A percentile compares a stretch with the other conserved stretches of the same genome.
These are phyloP conservation scores for Xylaria sp. DNA, from an alignment of 495 filamentous ascomycete species.

Conservation along the genomic window DNA sequence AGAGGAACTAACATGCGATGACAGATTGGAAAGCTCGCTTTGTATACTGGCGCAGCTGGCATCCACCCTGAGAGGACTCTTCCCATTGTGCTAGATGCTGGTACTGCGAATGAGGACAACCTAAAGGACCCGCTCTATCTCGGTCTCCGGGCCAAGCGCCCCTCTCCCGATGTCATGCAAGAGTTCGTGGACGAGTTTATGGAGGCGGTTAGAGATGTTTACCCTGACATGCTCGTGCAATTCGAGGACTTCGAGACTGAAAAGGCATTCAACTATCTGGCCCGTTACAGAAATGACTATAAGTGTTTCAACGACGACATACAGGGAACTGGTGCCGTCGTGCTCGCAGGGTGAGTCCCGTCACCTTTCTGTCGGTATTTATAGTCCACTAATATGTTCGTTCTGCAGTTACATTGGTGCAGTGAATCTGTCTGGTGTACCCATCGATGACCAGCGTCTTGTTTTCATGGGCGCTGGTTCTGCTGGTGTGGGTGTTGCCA, in stretches of 20 bases:
- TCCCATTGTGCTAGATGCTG: conserved; percentile 89
- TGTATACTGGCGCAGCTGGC: conserved; percentile 96
- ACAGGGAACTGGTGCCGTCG: conserved; percentile 96
- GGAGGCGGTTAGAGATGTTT: conserved; percentile 85
- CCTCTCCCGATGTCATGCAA: conserved; percentile 79
- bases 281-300: conserved; percentile 84
- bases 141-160: conserved; percentile 82
- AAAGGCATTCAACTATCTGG: conserved; percentile 88
- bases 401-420: conserved; percentile 79
- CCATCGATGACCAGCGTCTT: conserved; percentile 87
- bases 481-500: conserved; percentile 95
- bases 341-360: conserved; percentile 74
- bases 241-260: conserved; percentile 98
- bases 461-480: conserved; percentile 97
- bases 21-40: conserved; percentile 81
- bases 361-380: neutral
- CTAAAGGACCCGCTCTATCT: conserved; percentile 94
- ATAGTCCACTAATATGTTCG: conserved; percentile 31
- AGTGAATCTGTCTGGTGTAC: conserved; percentile 84
- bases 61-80: conserved; percentile 92
- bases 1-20: conserved; percentile 29
- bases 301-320: conserved; percentile 99
- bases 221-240: conserved; percentile 93
- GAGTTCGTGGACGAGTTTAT: conserved; percentile 99
- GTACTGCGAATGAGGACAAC: conserved; percentile 88